Base-by-base conservation (phyloP, 2,329 filamentous ascomycete genomes). In the Calonectria hongkongensis region DNA sequence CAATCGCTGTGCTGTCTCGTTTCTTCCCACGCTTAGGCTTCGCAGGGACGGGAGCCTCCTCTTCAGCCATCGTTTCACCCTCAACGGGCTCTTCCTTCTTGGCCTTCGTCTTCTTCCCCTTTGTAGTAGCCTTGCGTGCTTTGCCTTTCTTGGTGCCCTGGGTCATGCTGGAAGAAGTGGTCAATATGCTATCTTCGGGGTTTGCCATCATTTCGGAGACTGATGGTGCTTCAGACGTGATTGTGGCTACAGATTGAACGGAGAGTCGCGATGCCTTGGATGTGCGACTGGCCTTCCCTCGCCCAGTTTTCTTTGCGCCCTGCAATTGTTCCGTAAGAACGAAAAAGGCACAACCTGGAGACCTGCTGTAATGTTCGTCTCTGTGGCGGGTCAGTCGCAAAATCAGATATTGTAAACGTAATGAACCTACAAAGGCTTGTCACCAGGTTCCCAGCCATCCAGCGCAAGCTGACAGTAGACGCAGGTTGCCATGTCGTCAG, bases 371-470 rank as follows among this genome's bases (percentile, higher is more conserved):
- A 82, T 99, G 97, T 82, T 99, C 97, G 73, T 97, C 92, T 81
- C 94, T 96, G 5, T 71, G 36, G 56, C 18, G 12, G 51, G 21
- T 72, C 6, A 72, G 76, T 85, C 71, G 13, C 16, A 36, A 27
- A 41, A 84, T 80, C 66, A 33, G 15, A 25, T 33, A n/a, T 13
- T 58, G 10, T 47, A 63, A n/a, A 4, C 41, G 15, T 18, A 45
- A 3, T 15, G 43, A 80, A 85, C 93, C 85, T 83, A 95, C 92
- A 94, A 90, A 73, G 97, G 97, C 81, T 98, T 95, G 83, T 99
- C 97, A 72, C 93, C 92, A 1, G 94, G 93, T 81, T 98, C 97
- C 97, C 97, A 99, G 8, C 95, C 95, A 83, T 98, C 96, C 13
- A 99, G 89, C 13, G 94, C 95, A 18, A 98, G 86, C 70, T 94